Evolutionary conservation across 257 asterid genomes (phyloP).

Genomic region (Avicennia marina): DNA sequence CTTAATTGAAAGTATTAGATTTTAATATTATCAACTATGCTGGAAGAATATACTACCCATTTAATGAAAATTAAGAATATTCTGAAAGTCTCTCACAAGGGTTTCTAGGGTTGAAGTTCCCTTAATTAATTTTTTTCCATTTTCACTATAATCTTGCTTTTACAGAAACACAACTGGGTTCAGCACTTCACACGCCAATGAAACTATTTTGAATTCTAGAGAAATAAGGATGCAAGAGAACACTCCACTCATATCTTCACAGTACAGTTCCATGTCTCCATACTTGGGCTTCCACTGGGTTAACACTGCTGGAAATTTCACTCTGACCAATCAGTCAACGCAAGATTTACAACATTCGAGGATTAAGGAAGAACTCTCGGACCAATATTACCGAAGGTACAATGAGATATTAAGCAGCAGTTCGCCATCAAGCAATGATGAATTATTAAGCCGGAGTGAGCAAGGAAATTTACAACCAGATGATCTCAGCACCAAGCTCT

Average conservation of each 20-base stretch:
- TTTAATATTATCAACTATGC: neutral
- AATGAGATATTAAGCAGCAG: constrained; percentile 41
- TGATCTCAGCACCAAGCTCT: constrained; percentile 30
- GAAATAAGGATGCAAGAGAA: constrained; percentile 32
- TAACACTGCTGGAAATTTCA: neutral
- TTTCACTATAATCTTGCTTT: neutral
- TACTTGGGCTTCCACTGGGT: constrained; percentile 45
- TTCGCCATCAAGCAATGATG: constrained; percentile 27
- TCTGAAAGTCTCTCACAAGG: neutral
- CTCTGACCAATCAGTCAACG: neutral
- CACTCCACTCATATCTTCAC: constrained; percentile 17
- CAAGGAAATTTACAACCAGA: constrained; percentile 13
- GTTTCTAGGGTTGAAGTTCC: constrained; percentile 10
- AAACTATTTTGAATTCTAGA: constrained; percentile 20
- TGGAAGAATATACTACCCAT: neutral
- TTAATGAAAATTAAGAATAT: neutral
- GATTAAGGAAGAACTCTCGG: constrained; percentile 44
- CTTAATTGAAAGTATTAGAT: neutral
- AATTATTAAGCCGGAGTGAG: neutral
- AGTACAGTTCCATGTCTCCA: constrained; percentile 41
- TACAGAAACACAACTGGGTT: constrained; percentile 32
- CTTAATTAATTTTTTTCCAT: neutral
- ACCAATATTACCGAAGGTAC: constrained; percentile 34
- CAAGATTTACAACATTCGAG: constrained; percentile 31
- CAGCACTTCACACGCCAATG: constrained; percentile 22